Conservation (phyloP, 345 rosid genomes). For the Salix exigua region DNA sequence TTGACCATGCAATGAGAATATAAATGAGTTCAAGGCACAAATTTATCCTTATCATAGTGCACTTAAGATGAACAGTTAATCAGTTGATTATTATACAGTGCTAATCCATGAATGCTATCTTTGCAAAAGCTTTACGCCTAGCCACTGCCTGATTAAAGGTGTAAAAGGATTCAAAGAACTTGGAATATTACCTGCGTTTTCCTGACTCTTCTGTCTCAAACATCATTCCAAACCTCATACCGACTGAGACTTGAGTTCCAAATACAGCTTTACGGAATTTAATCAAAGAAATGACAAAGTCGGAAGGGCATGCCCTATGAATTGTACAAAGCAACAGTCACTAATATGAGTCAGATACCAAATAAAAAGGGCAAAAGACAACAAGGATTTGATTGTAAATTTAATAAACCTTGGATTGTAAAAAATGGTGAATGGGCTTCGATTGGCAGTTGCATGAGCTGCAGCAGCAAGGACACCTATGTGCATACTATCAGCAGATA, state of each 20-base stretch:
- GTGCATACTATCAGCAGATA: slow-evolving; percentile 98
- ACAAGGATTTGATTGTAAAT: not conserved
- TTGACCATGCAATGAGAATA: not conserved
- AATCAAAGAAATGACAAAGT: slow-evolving; percentile 81
- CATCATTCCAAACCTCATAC: slow-evolving; percentile 99
- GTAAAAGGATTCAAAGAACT: not conserved
- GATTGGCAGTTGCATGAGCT: slow-evolving; percentile 87
- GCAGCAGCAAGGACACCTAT: slow-evolving; percentile 99
- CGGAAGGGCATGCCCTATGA: slow-evolving; percentile 69
- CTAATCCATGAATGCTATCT: not conserved
- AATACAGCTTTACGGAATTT: slow-evolving; percentile 78
- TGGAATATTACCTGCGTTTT: slow-evolving; percentile 63
- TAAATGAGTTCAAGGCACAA: not conserved
- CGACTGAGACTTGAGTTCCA: slow-evolving; percentile 81
- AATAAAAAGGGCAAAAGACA: not conserved
- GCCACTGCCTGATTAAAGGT: not conserved
- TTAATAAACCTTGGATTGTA: slow-evolving; percentile 83
- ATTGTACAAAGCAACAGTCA: not conserved
- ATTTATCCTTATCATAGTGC: not conserved
- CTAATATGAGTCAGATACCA: not conserved
- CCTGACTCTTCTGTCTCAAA: slow-evolving; percentile 97
- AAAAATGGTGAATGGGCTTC: slow-evolving; percentile 83
- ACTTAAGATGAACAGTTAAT: not conserved
- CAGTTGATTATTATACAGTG: no score
- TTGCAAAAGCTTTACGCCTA: not conserved